Base-by-base conservation (phyloP, 2,329 filamentous ascomycete species). In the Aspergillus chevalieri region DNA sequence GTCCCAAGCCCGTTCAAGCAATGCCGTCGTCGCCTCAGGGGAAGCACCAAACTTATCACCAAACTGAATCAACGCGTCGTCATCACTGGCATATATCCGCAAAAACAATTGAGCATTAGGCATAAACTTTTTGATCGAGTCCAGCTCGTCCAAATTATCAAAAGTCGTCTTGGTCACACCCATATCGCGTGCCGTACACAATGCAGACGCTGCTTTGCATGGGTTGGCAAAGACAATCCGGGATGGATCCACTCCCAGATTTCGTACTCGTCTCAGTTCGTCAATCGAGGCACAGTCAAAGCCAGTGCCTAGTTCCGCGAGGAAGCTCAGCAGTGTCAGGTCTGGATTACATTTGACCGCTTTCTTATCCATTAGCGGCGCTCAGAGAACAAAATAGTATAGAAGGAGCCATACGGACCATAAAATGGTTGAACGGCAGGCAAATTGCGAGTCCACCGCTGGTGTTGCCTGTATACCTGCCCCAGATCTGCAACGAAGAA, bases 311-410 rank as follows among this genome's bases (percentile, higher is more conserved):
- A 62, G 46, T 2, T 55, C 47, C 12, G 55, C 57, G 9, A 65
- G 57, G 12, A 47, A 43, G n/a, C 52, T 52, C 15, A 65, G 52
- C 3, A 65, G 46, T 1, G 42, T 53, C 10, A 49, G 51, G 34
- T 65, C 62, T 2, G 57, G 51, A 43, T 65, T 65, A 54, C 59
- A 64, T 57, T 65, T 65, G 3, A 65, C 61, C 10, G 63, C 63
- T 64, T 41, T 7, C 8, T 12, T 14, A 5, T 4, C 19, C 17
- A 30, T 51, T 17, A 58, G 14, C 22, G 14, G 30, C 26, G 19
- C 4, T 14, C 24, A 21, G 12, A 12, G 5, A 42, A 22, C 4
- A 15, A 48, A 9, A 26, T 15, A 14, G 50, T 15, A 24, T 9
- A 14, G 15, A 33, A 30, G 26, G 17, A 12, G 1, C 1, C 15